Conservation (phyloP, 805 yeast species). For the Metschnikowia arizonensis region DNA sequence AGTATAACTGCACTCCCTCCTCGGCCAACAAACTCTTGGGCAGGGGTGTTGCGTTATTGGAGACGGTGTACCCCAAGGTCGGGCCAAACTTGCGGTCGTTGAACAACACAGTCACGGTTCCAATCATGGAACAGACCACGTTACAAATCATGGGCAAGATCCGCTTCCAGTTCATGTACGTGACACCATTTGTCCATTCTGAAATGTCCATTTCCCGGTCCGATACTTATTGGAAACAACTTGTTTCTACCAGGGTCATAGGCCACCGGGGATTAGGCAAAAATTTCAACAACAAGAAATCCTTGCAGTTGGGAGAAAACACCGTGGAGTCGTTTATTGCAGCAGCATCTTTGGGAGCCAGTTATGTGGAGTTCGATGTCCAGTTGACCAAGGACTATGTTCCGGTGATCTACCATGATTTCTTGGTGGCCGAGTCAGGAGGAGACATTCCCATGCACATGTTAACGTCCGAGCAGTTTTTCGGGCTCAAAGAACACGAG, state of each 20-base stretch:
- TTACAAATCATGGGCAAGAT: slow-evolving; percentile 75
- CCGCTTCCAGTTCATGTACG: slow-evolving; percentile 68
- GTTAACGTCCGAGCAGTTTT: slow-evolving; percentile 82
- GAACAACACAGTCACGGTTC: slow-evolving; percentile 61
- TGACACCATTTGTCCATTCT: slow-evolving; percentile 69
- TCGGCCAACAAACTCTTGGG: slow-evolving; percentile 50
- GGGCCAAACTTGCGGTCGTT: slow-evolving; percentile 66
- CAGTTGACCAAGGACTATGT: slow-evolving; percentile 87
- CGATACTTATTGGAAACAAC: slow-evolving; percentile 86
- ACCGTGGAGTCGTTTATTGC: slow-evolving; percentile 93
- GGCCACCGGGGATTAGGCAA: slow-evolving; percentile 96
- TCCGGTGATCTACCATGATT: slow-evolving; percentile 94
- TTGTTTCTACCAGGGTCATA: slow-evolving; percentile 84
- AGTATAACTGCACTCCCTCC: slow-evolving; percentile 14
- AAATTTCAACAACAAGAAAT: slow-evolving; percentile 64
- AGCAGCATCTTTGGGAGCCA: slow-evolving; percentile 94
- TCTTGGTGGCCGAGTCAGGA: slow-evolving; percentile 91
- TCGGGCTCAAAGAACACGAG: slow-evolving; percentile 44
- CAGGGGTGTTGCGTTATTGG: slow-evolving; percentile 74
- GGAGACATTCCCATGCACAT: slow-evolving; percentile 95
- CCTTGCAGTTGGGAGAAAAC: slow-evolving; percentile 91
- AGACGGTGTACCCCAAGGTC: slow-evolving; percentile 58
- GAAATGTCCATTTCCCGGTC: slow-evolving; percentile 61
- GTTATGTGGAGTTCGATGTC: slow-evolving; percentile 95
- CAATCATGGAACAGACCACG: slow-evolving; percentile 68